Evolutionary conservation across 1,284 basidiomycete genomes (phyloP).

Genomic region (Trichosporon ovoides): DNA sequence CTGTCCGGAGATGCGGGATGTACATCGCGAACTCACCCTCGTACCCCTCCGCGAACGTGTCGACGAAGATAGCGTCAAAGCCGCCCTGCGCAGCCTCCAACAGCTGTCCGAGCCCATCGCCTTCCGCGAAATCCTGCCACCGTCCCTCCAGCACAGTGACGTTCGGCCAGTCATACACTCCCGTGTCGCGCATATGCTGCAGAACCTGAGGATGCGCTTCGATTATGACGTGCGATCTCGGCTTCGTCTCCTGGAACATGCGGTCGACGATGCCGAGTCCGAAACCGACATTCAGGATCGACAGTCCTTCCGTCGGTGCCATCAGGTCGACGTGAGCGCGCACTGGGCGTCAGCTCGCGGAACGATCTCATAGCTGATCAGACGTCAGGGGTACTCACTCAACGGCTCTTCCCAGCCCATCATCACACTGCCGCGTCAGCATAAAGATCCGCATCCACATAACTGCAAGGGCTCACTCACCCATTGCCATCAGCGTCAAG

Average conservation of each 20-base stretch:
- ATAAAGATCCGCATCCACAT: conserved; percentile 48
- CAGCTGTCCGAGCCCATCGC: conserved; percentile 39
- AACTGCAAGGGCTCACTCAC: no score
- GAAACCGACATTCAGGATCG: conserved; percentile 85
- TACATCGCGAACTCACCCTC: conserved; percentile 55
- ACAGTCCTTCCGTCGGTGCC: conserved; percentile 56
- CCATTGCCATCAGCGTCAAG: conserved; percentile 59
- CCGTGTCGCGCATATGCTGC: conserved; percentile 63
- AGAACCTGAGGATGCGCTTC: conserved; percentile 94
- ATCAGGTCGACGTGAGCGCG: conserved; percentile 52
- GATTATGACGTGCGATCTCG: conserved; percentile 76
- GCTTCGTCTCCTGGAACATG: conserved; percentile 61
- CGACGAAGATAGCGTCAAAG: conserved; percentile 90
- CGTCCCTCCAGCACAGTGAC: conserved; percentile 79
- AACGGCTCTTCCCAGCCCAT: conserved; percentile 90
- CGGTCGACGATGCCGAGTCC: conserved; percentile 90
- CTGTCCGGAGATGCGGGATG: neutral
- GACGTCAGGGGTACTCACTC: conserved; percentile 57
- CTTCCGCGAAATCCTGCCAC: conserved; percentile 73
- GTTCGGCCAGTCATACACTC: conserved; percentile 72
- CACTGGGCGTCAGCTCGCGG: conserved; percentile 48
- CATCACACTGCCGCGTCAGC: conserved; percentile 60
- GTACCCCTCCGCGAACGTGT: conserved; percentile 90
- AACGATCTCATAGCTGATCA: no score
- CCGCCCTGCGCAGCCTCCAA: conserved; percentile 50